These are phyloP conservation scores for Elsinoe arachidis DNA, from an alignment of 2,329 filamentous ascomycete species.

Conservation along the genomic window DNA sequence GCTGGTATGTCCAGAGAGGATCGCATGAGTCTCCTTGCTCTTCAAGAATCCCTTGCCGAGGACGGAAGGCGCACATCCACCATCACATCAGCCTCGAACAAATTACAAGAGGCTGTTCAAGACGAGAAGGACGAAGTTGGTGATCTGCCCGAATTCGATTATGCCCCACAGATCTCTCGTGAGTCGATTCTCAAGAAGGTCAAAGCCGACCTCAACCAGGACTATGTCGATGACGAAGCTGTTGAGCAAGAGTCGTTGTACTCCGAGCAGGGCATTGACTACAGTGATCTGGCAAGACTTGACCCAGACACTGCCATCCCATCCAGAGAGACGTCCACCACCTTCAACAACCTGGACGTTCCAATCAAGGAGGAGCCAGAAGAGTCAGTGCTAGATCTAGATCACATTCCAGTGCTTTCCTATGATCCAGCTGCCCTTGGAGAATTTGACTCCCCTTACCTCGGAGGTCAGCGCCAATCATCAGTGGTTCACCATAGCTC, in stretches of 20 bases:
- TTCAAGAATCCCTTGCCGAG: slow-evolving; percentile 15
- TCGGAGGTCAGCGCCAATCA: slow-evolving; percentile 31
- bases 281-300: slow-evolving; percentile 46
- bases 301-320: slow-evolving; percentile 89
- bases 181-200: slow-evolving; percentile 89
- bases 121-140: slow-evolving; percentile 27
- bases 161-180: slow-evolving; percentile 70
- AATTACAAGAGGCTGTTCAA: slow-evolving; percentile 8
- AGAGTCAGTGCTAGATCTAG: slow-evolving; percentile 55
- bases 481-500: slow-evolving; percentile 51
- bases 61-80: slow-evolving; percentile 12
- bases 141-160: slow-evolving; percentile 28
- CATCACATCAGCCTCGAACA: slow-evolving; percentile 19
- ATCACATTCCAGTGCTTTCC: slow-evolving; percentile 48
- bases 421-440: slow-evolving; percentile 15
- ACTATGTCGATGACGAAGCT: slow-evolving; percentile 29
- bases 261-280: slow-evolving; percentile 44
- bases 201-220: slow-evolving; percentile 53
- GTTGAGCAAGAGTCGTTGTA: slow-evolving; percentile 44
- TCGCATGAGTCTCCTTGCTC: slow-evolving; percentile 74
- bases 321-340: slow-evolving; percentile 63
- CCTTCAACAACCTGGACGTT: slow-evolving; percentile 53
- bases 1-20: slow-evolving; percentile 75
- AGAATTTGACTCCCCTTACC: slow-evolving; percentile 16
- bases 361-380: slow-evolving; percentile 59